Percentiles rank a stretch among this genome's conserved stretches.
phyloP scores from a whole-genome alignment of 805 yeast genomes.

The Komagataella phaffii region DNA sequence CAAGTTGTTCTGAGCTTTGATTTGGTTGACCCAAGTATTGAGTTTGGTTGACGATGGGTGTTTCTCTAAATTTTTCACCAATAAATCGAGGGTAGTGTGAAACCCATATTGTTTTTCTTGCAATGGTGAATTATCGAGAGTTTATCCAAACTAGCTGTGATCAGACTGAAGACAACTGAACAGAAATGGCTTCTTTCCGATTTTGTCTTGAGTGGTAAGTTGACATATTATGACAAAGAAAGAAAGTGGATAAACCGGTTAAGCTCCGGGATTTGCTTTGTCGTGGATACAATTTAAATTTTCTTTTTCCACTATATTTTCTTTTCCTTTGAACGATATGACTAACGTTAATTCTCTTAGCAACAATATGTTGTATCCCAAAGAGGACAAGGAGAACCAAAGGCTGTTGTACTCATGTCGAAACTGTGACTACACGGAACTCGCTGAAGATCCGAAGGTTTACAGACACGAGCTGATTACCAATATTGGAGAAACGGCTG shows the following conservation, averaged over 20 bases:
- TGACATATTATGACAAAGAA: background rate
- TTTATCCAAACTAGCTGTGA: background rate
- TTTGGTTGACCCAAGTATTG: background rate
- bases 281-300: background rate
- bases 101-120: background rate
- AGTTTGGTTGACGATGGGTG: background rate
- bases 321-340: background rate
- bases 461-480: conserved; percentile 88
- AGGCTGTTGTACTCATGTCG: conserved; percentile 83
- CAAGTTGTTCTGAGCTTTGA: background rate
- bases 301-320: background rate
- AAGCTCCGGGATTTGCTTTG: background rate
- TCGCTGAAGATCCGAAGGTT: conserved; percentile 78
- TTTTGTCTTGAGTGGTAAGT: conserved; percentile 76
- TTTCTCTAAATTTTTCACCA: background rate
- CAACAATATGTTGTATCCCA: conserved; percentile 96
- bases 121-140: background rate
- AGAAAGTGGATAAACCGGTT: background rate
- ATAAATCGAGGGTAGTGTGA: background rate
- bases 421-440: conserved; percentile 86
- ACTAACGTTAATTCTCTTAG: conserved; percentile 13
- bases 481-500: conserved; percentile 91
- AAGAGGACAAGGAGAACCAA: conserved; percentile 76
- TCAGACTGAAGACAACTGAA: background rate
- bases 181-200: conserved; percentile 75